Evolutionary conservation across 306 rosid genomes (phyloP), one percentile per base, ranked within the genome.

Genomic region (Vigna angularis): DNA sequence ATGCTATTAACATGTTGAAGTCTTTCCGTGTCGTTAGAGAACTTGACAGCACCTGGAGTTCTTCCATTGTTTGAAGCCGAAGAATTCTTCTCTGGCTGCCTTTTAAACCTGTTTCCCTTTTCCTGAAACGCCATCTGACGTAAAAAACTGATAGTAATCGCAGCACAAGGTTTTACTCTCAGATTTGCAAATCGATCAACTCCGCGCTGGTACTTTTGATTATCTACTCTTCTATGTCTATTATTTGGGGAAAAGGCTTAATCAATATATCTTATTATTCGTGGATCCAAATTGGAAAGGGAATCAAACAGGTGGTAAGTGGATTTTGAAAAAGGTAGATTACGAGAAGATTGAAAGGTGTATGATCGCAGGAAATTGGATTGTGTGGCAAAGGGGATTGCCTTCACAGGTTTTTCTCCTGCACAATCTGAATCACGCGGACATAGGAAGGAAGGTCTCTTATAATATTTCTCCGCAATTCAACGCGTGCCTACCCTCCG

Each of bases 1-100:
- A 96, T 93, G 79, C 91, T 87, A 62, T 91, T 91, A 4, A 93
- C 90, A 20, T 91, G 96, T 61, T 96, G 99, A 72, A 96, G 98
- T 65, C 99, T 90, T 84, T 93, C 99, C 0, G 98, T 96, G 58
- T 96, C 99, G 76, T 83, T 93, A 4, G 99, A 96, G 63, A 96
- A 93, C 78, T 93, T 96, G 24, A 91, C 86, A 70, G 96, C 84
- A 66, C 82, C 87, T 49, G 92, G 85, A 63, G 91, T 72, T 80
- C 74, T 88, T 52, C 77, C 79, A 75, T 68, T 53, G 14, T 80
- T 47, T 1, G 73, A 15, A 11, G 79, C 48, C 56, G 87, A 58
- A 11, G 73, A 51, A 24, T 89, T 82, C 56, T 86, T 87, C 75
- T 83, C 91, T 71, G 90, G 97, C 68, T 93, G 97, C 83, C 59